A percentile compares a stretch with the other conserved stretches of the same genome.
These are phyloP conservation scores for Vinca minor DNA, from an alignment of 257 asterid species.

Conservation along the genomic window DNA sequence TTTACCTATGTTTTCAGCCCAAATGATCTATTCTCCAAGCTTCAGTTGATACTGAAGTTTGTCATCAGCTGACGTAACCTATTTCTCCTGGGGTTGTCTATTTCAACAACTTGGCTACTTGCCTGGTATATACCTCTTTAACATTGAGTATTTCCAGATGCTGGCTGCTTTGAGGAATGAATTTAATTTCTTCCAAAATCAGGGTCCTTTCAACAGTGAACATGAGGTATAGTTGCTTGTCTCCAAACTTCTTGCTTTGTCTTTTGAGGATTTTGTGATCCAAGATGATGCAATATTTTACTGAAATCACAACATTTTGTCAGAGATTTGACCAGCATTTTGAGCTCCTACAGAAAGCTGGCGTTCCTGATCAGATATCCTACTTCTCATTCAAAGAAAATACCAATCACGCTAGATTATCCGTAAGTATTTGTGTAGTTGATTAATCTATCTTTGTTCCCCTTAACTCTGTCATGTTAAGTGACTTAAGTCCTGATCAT, in stretches of 20 bases:
- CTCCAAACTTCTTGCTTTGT: constrained; percentile 9
- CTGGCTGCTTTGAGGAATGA: constrained; percentile 92
- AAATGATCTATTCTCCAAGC: constrained; percentile 7
- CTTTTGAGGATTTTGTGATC: neutral
- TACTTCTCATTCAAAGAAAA: constrained; percentile 63
- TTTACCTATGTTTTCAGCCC: constrained; percentile 9
- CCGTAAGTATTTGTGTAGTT: constrained; percentile 39
- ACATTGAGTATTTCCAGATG: constrained; percentile 45
- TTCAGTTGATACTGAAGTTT: neutral
- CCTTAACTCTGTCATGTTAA: neutral
- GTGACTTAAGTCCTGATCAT: constrained; percentile 17
- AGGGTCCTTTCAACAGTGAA: constrained; percentile 91
- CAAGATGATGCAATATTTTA: constrained; percentile 10
- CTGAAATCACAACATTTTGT: constrained; percentile 24
- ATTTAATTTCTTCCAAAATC: constrained; percentile 41
- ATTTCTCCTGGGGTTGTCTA: neutral
- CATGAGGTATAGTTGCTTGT: constrained; percentile 96
- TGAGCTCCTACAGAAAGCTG: constrained; percentile 83
- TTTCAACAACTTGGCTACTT: neutral
- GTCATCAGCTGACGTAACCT: neutral
- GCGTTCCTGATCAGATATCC: constrained; percentile 72
- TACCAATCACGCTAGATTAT: constrained; percentile 47
- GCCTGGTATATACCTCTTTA: constrained; percentile 10
- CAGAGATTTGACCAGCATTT: constrained; percentile 97
- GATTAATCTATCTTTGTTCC: neutral